These are phyloP conservation scores for Mortierella sp. DNA, from an alignment of 371 early-diverging fungal species.

Conservation along the genomic window DNA sequence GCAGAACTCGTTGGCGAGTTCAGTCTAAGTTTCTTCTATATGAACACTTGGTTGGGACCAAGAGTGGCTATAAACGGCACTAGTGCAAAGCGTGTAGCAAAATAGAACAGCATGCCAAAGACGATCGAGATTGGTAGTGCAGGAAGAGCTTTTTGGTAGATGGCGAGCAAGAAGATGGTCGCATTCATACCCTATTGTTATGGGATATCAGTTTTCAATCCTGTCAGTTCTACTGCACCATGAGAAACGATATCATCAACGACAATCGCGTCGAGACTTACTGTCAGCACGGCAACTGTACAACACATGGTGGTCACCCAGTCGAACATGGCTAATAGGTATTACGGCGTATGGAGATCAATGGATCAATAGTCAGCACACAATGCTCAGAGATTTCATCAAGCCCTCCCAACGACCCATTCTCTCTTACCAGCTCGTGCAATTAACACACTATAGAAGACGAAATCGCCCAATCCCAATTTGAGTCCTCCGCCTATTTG, in stretches of 20 bases:
- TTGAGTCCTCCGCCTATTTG: constrained; percentile 75
- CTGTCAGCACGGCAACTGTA: constrained; percentile 81
- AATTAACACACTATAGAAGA: constrained; percentile 88
- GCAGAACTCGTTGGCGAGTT: too few species aligned
- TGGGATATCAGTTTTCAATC: too few species aligned
- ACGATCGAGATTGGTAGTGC: constrained; percentile 90
- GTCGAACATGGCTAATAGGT: constrained; percentile 73
- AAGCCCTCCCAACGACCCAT: background rate
- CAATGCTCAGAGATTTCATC: too few species aligned
- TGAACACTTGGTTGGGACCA: constrained; percentile 40
- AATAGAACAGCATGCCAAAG: constrained; percentile 87
- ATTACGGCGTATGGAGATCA: background rate
- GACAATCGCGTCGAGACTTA: constrained; percentile 12
- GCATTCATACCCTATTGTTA: too few species aligned
- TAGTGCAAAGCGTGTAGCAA: constrained; percentile 69
- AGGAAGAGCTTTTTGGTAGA: constrained; percentile 85
- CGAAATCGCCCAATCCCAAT: constrained; percentile 90
- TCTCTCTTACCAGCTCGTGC: constrained; percentile 75
- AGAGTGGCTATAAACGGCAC: constrained; percentile 66
- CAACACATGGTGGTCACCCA: constrained; percentile 89
- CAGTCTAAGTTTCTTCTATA: constrained; percentile 8
- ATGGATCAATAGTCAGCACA: too few species aligned
- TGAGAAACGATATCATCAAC: too few species aligned
- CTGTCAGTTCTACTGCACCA: too few species aligned
- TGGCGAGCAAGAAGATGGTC: constrained; percentile 73